Evolutionary conservation across 371 early-diverging fungal species (phyloP), one percentile per base, ranked within the genome.

Genomic region (Saksenaea vasiformis): DNA sequence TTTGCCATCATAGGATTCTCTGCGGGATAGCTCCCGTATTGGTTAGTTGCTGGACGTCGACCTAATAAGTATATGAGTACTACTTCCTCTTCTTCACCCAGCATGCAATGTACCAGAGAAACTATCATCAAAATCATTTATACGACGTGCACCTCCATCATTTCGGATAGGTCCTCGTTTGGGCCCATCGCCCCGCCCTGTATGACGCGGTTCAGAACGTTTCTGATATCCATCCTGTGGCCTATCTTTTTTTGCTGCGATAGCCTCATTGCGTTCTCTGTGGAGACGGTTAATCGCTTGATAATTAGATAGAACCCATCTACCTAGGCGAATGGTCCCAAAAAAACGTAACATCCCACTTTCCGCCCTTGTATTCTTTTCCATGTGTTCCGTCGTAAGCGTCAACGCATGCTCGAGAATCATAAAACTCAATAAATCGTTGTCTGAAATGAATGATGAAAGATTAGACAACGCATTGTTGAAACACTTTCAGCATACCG

Each of bases 321-420:
- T 71, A 80, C 75, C 73, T 82, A 47, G 72, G 69, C 5, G 82
- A 70, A 65, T 77, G 73, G 59, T 85, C 86, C 86, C 86, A 85
- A 27, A 79, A 73, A 64, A 78, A 83, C 9, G 77, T 66, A 9
- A 79, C 72, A 55, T 81, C 79, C 72, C 85, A 77, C 22, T 35
- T 60, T 15, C 82, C 83, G 24, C 74, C 80, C 22, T 82, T 73
- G 41, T 76, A 81, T 11, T 62, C 60, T 38, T 66, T 55, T 22
- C 76, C 73, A 15, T 72, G 66, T 3, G 77, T 73, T 1, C 41
- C 64, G 57, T 78, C 77, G 51, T 71, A 74, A 31, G 85, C 85
- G 11, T 64, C 62, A 13, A 76, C 68, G 58, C 82, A 79, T 24
- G 73, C 78, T 27, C 86, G 77, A 15, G 80, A 80, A 69, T 85